Evolutionary conservation across 129 eudicot species (phyloP), one percentile per base, ranked within the genome.

Genomic region (Logfia minima): DNA sequence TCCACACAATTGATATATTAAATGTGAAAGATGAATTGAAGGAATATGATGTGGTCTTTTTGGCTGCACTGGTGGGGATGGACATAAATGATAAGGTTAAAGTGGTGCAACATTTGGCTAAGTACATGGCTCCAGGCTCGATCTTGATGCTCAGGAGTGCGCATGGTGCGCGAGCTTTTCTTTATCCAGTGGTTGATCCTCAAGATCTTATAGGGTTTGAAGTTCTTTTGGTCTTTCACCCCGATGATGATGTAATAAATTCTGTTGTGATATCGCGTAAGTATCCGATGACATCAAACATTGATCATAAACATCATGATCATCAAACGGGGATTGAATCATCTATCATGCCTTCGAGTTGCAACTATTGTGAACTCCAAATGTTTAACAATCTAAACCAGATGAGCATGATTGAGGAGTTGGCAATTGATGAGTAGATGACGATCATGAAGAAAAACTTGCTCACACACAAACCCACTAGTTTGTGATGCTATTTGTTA

Each of bases 21-120:
- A 43, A 87, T 72, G 92, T 94, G 3, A 84, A 82, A 0, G 80
- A 78, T 23, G 88, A 65, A 16, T 70, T 94, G 68, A 78, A 77
- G 63, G 85, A 85, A 22, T 94, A 84, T 59, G 97, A 91, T 29
- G 98, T 89, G 17, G 83, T 94, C 23, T 89, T 94, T 75, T 39
- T 94, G 81, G 98, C 98, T 18, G 97, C 98, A 1, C 82, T 94
- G 48, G 98, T 94, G 60, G 98, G 98, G 65, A 87, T 94, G 97
- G 86, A 89, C 61, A 85, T 76, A 16, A 86, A 81, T 21, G 95
- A 87, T 19, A 93, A 93, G 76, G 77, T 77, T 60, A 63, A 64
- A 34, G 90, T 89, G 24, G 82, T 94, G 32, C 87, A 84, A 18
- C 97, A 91, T 76, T 62, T 94, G 80, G 89, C 82, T 2, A 84